These are phyloP conservation scores for Nothophoma quercina DNA, from an alignment of 2,329 filamentous ascomycete species.

Conservation along the genomic window DNA sequence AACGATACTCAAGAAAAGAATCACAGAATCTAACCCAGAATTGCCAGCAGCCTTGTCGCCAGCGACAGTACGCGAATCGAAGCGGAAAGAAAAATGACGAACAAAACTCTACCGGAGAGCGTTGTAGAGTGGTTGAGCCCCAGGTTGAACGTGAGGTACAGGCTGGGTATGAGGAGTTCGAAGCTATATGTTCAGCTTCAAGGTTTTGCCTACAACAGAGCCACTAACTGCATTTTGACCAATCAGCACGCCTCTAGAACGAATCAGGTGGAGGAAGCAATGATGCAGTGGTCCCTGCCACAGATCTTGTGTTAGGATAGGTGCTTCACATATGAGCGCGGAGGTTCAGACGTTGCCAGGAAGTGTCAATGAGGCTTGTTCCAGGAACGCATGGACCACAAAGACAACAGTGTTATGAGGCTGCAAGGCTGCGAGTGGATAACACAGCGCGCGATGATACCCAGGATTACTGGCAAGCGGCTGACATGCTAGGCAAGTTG, in stretches of 20 bases:
- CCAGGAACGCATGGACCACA: constrained; percentile 23
- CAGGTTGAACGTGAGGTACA: constrained; percentile 29
- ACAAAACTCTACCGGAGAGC: constrained; percentile 47
- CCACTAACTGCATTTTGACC: constrained; percentile 38
- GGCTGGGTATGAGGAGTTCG: constrained; percentile 35
- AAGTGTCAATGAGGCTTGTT: constrained; percentile 29
- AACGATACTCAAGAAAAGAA: constrained; percentile 24
- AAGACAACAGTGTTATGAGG: constrained; percentile 36
- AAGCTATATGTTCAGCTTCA: constrained; percentile 40
- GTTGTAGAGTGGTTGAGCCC: constrained; percentile 29
- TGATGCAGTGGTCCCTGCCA: constrained; percentile 41
- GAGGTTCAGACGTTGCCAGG: constrained; percentile 45
- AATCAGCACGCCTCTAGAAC: constrained; percentile 40
- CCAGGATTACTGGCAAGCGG: constrained; percentile 31
- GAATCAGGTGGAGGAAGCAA: constrained; percentile 27
- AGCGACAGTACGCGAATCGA: constrained; percentile 40
- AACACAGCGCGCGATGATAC: constrained; percentile 18
- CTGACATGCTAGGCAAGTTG: constrained; percentile 29
- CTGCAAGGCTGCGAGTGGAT: constrained; percentile 34
- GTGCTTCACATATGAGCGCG: constrained; percentile 40
- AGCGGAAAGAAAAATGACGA: constrained; percentile 28
- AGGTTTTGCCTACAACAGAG: constrained; percentile 27
- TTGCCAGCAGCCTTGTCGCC: constrained; percentile 46
- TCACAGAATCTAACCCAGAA: constrained; percentile 24
- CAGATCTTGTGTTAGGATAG: constrained; percentile 32